Base-by-base conservation (phyloP, 1,284 basidiomycete genomes). In the Sporisorium reilianum region DNA sequence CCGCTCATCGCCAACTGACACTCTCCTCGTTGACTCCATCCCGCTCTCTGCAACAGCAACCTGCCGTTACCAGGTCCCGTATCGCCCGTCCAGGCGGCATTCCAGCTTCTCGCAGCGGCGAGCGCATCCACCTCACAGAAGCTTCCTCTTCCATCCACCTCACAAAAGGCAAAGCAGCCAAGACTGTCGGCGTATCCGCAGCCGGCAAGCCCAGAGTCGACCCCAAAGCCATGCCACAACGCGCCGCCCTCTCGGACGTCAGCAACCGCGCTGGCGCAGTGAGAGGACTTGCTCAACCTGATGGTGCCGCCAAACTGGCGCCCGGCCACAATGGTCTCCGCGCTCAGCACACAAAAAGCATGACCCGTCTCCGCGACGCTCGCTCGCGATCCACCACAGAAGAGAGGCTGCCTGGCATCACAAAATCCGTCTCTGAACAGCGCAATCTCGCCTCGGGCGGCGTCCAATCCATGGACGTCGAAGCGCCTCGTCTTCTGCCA, bases 61-160 rank as follows among this genome's bases (percentile, higher is more conserved):
- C 64, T n/a, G 51, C 64, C 26, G 55, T 57, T 30, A 61, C 64
- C 14, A 59, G 70, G 46, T 66, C 70, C 36, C 70, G 70, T 23
- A 63, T 66, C 22, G 60, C 57, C 7, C 64, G 70, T 23, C 64
- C 70, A 14, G 67, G 67, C 10, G 72, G 64, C n/a, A 66, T 75
- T 20, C 72, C 72, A 38, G 67, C 67, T 12, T 75, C 72, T 25
- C 66, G 72, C 22, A 75, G 72, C 42, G 72, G 72, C 41, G 72
- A 75, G 20, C 67, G 73, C 25, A 64, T 75, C 12, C 67, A 75
- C 38, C 68, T 71, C 51, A 62, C 64, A 42, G 73, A 75, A 48
- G 62, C 61, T 18, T 36, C 55, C 26, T 70, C 67, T 26, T 53
- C 68, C n/a, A 67, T 41, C 38, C 65, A 60, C 18, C 42, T 61